Base-by-base conservation (phyloP, 768 basidiomycete genomes). In the Mycena epipterygia region DNA sequence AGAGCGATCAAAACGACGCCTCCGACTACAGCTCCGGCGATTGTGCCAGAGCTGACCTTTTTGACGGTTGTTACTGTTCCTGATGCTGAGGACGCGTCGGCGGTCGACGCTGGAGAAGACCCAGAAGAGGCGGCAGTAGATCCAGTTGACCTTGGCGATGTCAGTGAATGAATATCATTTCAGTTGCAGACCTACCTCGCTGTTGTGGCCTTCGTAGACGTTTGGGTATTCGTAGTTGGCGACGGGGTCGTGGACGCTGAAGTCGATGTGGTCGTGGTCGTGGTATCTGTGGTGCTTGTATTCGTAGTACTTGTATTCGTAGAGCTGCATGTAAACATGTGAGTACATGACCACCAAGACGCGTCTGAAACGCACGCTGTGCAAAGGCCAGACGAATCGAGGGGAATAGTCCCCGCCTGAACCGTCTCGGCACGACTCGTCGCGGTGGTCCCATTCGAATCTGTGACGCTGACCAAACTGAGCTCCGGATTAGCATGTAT, bases 1-100 rank as follows among this genome's bases (percentile, higher is more conserved):
- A 65, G 33, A 21, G 53, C n/a, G 42, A 65, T 25, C 16, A 65
- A 33, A 16, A 55, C 16, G 44, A 65, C 25, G 32, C 64, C 64
- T 9, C 64, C 64, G 33, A 65, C 35, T 7, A 57, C 55, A 21
- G 12, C 64, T 14, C 53, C 64, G 32, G 64, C 64, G 44, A 65
- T 57, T 1, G n/a, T 32, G 8, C 64, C 64, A 29, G 42, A 46
- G 41, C 42, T 56, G 23, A 65, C 16, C 32, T 65, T 65, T 48
- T 65, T 65, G 5, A 13, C 8, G 11, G 44, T 30, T 1, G 62
- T 13, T 3, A 25, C 42, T 44, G 61, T 52, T 16, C 49, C 61
- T 3, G 63, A 46, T 6, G 41, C 53, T 9, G 53, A 55, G 6
- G 53, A 33, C 17, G 53, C 41, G 44, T 27, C 39, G 30, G 62